Evolutionary conservation across 2,329 filamentous ascomycete species (phyloP), one percentile per base, ranked within the genome.

Genomic region (Phaeoacremonium minimum): DNA sequence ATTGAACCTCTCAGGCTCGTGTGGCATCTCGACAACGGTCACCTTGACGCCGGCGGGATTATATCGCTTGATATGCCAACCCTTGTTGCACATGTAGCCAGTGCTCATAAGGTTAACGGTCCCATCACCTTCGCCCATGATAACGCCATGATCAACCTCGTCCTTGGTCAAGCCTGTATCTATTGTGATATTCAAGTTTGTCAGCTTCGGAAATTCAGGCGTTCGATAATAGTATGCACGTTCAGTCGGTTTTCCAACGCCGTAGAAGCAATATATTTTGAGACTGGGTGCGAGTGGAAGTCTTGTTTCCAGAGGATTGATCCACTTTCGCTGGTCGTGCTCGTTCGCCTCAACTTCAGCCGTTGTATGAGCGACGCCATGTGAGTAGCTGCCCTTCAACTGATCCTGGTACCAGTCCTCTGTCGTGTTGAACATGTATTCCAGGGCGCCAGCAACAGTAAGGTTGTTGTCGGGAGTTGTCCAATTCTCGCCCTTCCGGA

Each of bases 211-310:
- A 9, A 69, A 66, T 31, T 91, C 86, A 0, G 77, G 71, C 1
- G 69, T 56, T 19, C 85, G 83, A 63, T 98, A 98, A 58, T 86
- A 98, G 58, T 97, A 98, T 13, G 83, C 82, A 38, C 91, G 79
- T 61, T 98, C 91, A 0, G 91, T 97, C 4, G 87, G 84, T 58
- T 97, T 98, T 4, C 91, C 91, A 4, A 95, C 80, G 15, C 86
- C 93, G 56, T 98, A 97, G 67, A 98, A 97, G 64, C 93, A 97
- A 64, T 90, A 97, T 11, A 98, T 87, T 58, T 95, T 96, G 53
- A 98, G 69, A 52, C 80, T 87, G 0, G 93, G 91, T 2, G 93
- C 91, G 15, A 88, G 71, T 0, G 93, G 93, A 0, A 97, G 71
- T 3, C 91, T 77, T 0, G 87, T 86, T 58, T 97, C 91, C 1